Base-by-base conservation (phyloP, 2,329 filamentous ascomycete genomes). In the Phialophora chinensis region DNA sequence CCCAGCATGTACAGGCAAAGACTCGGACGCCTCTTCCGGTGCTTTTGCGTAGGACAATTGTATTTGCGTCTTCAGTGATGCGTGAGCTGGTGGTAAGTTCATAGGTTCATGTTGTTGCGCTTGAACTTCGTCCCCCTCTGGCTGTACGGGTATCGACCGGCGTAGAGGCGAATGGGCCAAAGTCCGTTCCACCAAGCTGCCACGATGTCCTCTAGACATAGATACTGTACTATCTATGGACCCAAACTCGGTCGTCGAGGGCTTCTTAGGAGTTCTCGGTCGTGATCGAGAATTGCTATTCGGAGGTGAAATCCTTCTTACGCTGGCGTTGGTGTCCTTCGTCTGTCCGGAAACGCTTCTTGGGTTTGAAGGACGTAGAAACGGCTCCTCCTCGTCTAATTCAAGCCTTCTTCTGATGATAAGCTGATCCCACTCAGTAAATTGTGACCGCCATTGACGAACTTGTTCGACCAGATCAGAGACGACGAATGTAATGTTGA, bases 401-500 rank as follows among this genome's bases (percentile, higher is more conserved):
- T 87, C 68, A 88, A 85, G 4, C 87, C 86, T 12, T 83, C 87
- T 76, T 85, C 88, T 78, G 84, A 88, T 75, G 3, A 93, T 80
- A 2, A 93, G 82, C 44, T 90, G 87, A 60, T 92, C 88, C 74
- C 93, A 93, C 44, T 91, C 86, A 0, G 90, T 87, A 6, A 93
- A 84, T 5, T 86, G 85, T 55, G 82, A 80, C 61, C 87, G 86
- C 80, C 90, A 92, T 1, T 80, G 79, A 14, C 81, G 77, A 12
- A 91, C 84, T 74, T 92, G 87, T 27, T 87, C 83, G 11, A 87
- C 84, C 0, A 93, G 82, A 6, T 77, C 79, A 69, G 87, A 84
- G 0, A 93, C 77, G 25, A 88, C 80, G 1, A 77, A 76, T 14
- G 91, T 81, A 3, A 91, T 72, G 7, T 77, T 76, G 8, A 77